Evolutionary conservation across 768 basidiomycete genomes (phyloP).

Genomic region (Calocera cornea): DNA sequence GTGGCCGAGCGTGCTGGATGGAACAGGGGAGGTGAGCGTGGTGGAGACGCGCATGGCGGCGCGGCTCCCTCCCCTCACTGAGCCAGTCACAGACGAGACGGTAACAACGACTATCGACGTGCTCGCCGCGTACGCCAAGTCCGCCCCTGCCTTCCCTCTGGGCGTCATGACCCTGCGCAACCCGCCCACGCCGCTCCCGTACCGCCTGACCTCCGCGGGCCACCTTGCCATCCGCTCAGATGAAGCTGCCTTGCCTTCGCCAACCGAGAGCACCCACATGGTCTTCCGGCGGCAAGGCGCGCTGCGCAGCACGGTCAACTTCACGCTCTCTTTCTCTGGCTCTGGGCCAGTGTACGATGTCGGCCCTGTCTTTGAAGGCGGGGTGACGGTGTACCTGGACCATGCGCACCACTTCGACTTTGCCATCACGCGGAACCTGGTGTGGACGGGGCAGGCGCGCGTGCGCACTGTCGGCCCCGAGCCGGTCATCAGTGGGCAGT

Average conservation of each 20-base stretch:
- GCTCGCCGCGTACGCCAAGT: neutral
- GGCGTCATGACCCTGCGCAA: neutral
- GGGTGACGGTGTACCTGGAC: neutral
- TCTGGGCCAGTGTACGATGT: neutral
- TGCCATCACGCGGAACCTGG: neutral
- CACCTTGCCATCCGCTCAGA: neutral
- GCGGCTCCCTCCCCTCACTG: no score
- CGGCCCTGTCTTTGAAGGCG: neutral
- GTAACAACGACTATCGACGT: neutral
- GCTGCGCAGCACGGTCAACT: neutral
- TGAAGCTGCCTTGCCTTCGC: neutral
- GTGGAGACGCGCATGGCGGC: no score
- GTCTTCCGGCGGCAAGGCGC: neutral
- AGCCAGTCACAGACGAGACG: no score
- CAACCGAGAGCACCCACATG: neutral
- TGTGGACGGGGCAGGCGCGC: neutral
- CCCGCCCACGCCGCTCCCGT: neutral
- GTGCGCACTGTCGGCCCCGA: neutral
- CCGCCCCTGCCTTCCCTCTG: neutral
- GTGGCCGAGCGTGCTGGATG: neutral
- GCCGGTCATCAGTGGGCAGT: neutral
- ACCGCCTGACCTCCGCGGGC: neutral
- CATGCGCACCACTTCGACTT: neutral
- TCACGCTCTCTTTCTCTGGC: neutral
- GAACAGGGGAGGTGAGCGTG: no score